Percentiles rank a stretch among this genome's conserved stretches.
Evolutionary conservation across 495 filamentous ascomycete genomes (phyloP).

Genomic region (Hypoxylon subgilvum): DNA sequence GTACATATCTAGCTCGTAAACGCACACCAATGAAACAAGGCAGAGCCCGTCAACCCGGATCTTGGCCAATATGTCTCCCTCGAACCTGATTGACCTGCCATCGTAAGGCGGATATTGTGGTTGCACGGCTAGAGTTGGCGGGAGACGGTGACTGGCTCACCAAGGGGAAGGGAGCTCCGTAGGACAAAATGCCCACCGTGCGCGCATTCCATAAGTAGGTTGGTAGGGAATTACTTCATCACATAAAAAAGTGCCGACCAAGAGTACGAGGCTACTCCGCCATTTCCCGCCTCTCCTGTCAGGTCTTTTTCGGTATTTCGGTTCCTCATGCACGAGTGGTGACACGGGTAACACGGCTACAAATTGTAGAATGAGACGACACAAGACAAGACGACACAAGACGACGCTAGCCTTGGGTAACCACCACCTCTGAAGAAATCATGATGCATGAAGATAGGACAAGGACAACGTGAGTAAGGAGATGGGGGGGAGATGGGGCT

Average conservation of each 20-base stretch:
- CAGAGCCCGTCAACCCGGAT: conserved; percentile 22
- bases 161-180: neutral
- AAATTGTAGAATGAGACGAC: conserved; percentile 23
- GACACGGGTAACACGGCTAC: conserved; percentile 14
- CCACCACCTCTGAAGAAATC: too few species aligned
- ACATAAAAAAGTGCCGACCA: conserved; percentile 29
- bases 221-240: conserved; percentile 20
- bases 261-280: conserved; percentile 21
- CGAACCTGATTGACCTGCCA: too few species aligned
- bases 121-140: conserved; percentile 2
- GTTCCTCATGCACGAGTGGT: conserved; percentile 17
- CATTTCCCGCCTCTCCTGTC: conserved; percentile 28
- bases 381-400: conserved; percentile 17
- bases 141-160: neutral
- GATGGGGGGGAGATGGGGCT: neutral
- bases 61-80: conserved; percentile 27
- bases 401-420: too few species aligned
- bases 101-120: conserved; percentile 19
- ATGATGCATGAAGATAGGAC: too few species aligned
- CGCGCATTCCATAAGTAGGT: too few species aligned
- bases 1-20: conserved; percentile 5
- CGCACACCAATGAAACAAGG: too few species aligned
- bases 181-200: neutral
- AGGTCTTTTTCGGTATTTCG: conserved; percentile 9
- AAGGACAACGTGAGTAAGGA: too few species aligned